Conservation (phyloP, 1,139 yeast genomes). For the Blastobotrys raffinosifermentans region DNA sequence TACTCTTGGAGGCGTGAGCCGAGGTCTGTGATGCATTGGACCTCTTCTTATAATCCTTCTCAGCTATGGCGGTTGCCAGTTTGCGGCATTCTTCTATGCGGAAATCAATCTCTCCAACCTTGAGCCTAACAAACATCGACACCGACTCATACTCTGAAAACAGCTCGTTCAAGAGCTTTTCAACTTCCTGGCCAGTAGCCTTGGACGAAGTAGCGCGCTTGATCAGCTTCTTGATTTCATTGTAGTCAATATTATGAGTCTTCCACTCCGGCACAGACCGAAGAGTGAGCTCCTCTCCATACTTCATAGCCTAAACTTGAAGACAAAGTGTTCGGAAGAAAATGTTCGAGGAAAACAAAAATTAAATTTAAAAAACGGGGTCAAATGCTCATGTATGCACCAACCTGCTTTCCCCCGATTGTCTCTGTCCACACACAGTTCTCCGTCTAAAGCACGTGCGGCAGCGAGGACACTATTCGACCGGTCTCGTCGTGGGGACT, state of each 20-base stretch:
- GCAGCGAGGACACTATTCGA: no score
- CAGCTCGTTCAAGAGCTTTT: constrained; percentile 32
- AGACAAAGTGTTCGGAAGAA: no score
- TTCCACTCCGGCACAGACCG: constrained; percentile 88
- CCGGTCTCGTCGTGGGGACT: no score
- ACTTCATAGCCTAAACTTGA: constrained; percentile 54
- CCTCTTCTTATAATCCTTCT: constrained; percentile 13
- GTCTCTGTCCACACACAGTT: no score
- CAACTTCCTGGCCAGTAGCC: constrained; percentile 16
- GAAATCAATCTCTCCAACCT: constrained; percentile 54
- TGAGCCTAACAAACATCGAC: constrained; percentile 54
- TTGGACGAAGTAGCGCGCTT: constrained; percentile 42
- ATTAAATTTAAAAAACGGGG: no score
- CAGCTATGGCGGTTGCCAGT: constrained; percentile 32
- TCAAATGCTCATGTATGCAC: no score
- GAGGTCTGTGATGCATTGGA: not conserved
- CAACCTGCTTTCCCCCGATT: no score
- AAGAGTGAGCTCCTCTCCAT: constrained; percentile 67
- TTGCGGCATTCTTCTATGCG: constrained; percentile 38
- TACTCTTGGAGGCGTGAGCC: constrained; percentile 19
- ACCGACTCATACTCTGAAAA: constrained; percentile 47
- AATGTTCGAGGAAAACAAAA: no score
- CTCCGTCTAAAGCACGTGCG: no score
- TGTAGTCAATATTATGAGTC: constrained; percentile 75
- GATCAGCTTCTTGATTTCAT: constrained; percentile 61